Evolutionary conservation across 169 alveolate species (phyloP), one percentile per base, ranked within the genome.

Genomic region (Cystoisospora suis): DNA sequence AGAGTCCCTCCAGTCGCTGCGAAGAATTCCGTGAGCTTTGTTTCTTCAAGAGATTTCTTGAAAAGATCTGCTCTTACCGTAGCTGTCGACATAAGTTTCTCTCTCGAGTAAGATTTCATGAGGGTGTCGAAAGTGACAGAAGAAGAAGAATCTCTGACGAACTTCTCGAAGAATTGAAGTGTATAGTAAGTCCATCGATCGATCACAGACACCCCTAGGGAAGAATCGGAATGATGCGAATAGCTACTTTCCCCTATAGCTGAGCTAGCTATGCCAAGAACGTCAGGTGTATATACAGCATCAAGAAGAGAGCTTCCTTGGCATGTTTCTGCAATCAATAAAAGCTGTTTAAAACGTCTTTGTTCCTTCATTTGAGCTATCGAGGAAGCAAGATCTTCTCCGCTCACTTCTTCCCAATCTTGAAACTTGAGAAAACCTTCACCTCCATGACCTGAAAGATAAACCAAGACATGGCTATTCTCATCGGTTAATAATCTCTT

Each of bases 391-490:
- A 90, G 47, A 70, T 90, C 90, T 42, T 47, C 90, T 27, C 49
- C n/a, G 44, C 69, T 17, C 46, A 90, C 65, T 88, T 65, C 88
- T 72, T 90, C 90, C 93, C 93, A 90, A 65, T 90, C 91, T 38
- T 69, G 81, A 42, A 90, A 90, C 88, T 86, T 90, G 36, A 90
- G 75, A 27, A 90, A 90, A n/a, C 59, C 75, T 32, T 83, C 65
- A n/a, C 93, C 93, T 53, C 90, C 89, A 80, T 90, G 93, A 0
- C 93, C 93, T 4, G 93, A 49, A 27, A 90, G 58, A 42, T 45
- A 90, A 29, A 90, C 80, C 79, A 90, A 45, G 49, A 90, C 90
- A 58, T 81, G 9, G 59, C 91, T 81, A 47, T 42, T 44, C 46
- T 38, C 61, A 53, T 75, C 90, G 59, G 90, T 59, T 46, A 44